phyloP scores from a whole-genome alignment of 2,329 filamentous ascomycete species.

The Xylariaceae sp. region DNA sequence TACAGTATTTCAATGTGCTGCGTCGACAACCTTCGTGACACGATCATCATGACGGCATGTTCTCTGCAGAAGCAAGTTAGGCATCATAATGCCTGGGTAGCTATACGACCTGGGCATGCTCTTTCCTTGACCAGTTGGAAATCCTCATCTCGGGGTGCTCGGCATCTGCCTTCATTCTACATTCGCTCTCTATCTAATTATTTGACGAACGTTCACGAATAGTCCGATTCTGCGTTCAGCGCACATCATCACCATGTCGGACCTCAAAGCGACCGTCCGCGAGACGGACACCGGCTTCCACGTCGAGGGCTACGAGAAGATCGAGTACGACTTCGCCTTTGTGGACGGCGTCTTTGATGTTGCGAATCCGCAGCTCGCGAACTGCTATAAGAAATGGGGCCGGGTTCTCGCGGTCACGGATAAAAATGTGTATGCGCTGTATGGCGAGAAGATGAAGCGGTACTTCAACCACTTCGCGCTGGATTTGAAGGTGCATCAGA shows the following conservation, averaged over 20 bases:
- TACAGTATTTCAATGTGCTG: neutral
- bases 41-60: slow-evolving; percentile 9
- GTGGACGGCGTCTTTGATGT: slow-evolving; percentile 63
- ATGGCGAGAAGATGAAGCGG: slow-evolving; percentile 58
- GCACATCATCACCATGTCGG: slow-evolving; percentile 51
- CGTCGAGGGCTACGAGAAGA: slow-evolving; percentile 69
- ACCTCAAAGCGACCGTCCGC: slow-evolving; percentile 60
- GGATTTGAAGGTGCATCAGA: slow-evolving; percentile 61
- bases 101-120: neutral
- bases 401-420: slow-evolving; percentile 65
- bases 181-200: neutral
- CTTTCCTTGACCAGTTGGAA: neutral
- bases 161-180: neutral
- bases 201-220: neutral
- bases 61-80: neutral
- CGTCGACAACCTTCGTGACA: neutral
- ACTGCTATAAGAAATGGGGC: slow-evolving; percentile 61
- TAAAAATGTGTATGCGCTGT: slow-evolving; percentile 64
- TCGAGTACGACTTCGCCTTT: slow-evolving; percentile 70
- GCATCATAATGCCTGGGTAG: neutral
- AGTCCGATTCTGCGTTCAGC: slow-evolving; percentile 2
- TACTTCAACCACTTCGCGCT: slow-evolving; percentile 64
- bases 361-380: slow-evolving; percentile 55
- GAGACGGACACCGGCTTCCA: slow-evolving; percentile 63
- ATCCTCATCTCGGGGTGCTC: neutral